Base-by-base conservation (phyloP, 1,139 yeast genomes). In the Torulaspora pretoriensis region DNA sequence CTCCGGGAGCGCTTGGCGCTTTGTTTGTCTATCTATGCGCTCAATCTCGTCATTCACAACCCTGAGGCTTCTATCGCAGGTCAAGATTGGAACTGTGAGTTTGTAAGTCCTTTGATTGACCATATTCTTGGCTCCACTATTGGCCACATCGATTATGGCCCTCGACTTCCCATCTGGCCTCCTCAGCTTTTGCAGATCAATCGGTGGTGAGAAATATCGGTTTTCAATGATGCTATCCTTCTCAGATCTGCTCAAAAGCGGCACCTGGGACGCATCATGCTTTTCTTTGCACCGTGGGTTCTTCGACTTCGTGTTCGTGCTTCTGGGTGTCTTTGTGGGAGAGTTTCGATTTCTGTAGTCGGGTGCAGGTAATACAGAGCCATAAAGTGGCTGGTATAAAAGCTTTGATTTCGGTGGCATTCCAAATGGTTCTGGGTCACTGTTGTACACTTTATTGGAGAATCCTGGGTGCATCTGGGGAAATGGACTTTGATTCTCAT, bases 101-200 rank as follows among this genome's bases (percentile, higher is more conserved):
- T 49, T 52, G 41, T 47, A 53, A 3, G 39, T 40, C 19, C 30
- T 43, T 9, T 26, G 17, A 7, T 37, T 40, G 16, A 17, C 23
- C 8, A 10, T 5, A 17, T 37, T 43, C 10, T 40, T 38, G 10
- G 42, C 22, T 5, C 28, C 33, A 31, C 38, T 47, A 10, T 47
- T 35, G 12, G 46, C 13, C 10, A 42, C 47, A 19, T 48, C 45
- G 17, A 53, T 51, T 9, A 49, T 43, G 2, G 54, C 51, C 30
- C 43, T 50, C 14, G 45, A 31, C 19, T 43, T 53, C n/a, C 49
- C 49, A 25, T 38, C 45, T 2, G 33, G 35, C 6, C 37, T 35
- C 34, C 33, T 40, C 10, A 37, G 19, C 36, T 38, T 32, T 13
- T 41, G 35, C 9, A 47, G 37, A 25, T 47, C 47, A 13, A 43